phyloP scores from a whole-genome alignment of 805 yeast species.

The Cyberlindnera mrakii region DNA sequence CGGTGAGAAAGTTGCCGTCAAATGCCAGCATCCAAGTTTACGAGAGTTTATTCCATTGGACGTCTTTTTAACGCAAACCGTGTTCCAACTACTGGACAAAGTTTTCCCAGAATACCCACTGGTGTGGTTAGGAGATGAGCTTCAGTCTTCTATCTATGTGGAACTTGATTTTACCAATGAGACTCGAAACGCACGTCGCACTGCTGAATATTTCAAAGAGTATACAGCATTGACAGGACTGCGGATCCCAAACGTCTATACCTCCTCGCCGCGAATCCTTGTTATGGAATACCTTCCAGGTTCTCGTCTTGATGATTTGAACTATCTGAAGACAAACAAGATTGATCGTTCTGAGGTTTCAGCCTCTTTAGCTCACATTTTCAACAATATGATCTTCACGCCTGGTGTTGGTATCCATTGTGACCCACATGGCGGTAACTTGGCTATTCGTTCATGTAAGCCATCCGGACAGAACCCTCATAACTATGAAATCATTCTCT shows the following conservation, averaged over 20 bases:
- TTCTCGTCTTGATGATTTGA: conserved; percentile 70
- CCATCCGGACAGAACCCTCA: conserved; percentile 35
- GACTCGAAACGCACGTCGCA: conserved; percentile 71
- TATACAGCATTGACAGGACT: conserved; percentile 63
- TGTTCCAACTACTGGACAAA: conserved; percentile 64
- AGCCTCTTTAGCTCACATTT: conserved; percentile 79
- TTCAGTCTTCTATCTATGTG: conserved; percentile 79
- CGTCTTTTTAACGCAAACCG: conserved; percentile 67
- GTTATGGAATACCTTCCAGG: conserved; percentile 88
- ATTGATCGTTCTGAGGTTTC: conserved; percentile 78
- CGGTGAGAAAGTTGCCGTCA: conserved; percentile 82
- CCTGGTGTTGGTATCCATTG: conserved; percentile 91
- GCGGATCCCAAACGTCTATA: conserved; percentile 65
- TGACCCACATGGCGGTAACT: conserved; percentile 97
- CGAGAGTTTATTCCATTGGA: conserved; percentile 88
- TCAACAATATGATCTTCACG: conserved; percentile 92
- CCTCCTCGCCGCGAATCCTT: conserved; percentile 64
- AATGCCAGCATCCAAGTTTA: conserved; percentile 87
- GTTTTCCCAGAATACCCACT: conserved; percentile 92
- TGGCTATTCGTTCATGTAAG: conserved; percentile 61
- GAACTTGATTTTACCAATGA: conserved; percentile 87
- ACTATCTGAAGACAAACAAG: conserved; percentile 52
- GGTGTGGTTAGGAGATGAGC: conserved; percentile 93
- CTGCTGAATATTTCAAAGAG: conserved; percentile 58
- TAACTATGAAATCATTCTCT: conserved; percentile 86